Conservation (phyloP, 1,284 basidiomycete species). For the Agroathelia rolfsii region DNA sequence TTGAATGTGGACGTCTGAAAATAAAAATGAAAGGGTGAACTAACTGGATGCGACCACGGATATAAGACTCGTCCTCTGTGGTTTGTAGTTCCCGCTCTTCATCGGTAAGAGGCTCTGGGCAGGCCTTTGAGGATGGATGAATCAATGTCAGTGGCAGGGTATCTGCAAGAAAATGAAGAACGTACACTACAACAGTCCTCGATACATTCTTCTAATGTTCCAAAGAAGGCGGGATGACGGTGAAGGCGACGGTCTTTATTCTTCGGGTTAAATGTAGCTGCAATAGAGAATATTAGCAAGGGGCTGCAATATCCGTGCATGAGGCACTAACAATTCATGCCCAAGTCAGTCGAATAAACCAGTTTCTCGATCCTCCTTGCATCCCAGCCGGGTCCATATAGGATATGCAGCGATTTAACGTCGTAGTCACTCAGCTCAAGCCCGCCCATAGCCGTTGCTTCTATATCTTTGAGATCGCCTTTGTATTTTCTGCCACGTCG, state of each 20-base stretch:
- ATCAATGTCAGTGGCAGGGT: background rate
- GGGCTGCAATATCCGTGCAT: background rate
- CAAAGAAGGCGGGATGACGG: conserved; percentile 55
- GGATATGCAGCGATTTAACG: conserved; percentile 44
- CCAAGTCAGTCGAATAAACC: conserved; percentile 44
- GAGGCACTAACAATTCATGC: conserved; percentile 44
- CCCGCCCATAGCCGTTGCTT: conserved; percentile 27
- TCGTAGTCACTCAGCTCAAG: conserved; percentile 54
- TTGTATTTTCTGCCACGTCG: conserved; percentile 29
- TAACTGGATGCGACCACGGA: conserved; percentile 42
- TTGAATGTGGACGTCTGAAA: background rate
- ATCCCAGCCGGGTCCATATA: conserved; percentile 54
- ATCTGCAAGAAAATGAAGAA: background rate
- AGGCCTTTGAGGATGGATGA: conserved; percentile 25
- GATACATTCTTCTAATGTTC: conserved; percentile 42
- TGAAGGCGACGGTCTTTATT: conserved; percentile 48
- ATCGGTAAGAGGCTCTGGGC: conserved; percentile 38
- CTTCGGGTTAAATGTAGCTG: conserved; percentile 51
- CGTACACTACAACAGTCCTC: conserved; percentile 50
- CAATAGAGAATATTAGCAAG: conserved; percentile 3
- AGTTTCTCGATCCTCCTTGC: conserved; percentile 47
- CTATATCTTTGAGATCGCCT: conserved; percentile 43
- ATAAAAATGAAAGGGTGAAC: conserved; percentile 15
- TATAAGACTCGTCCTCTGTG: conserved; percentile 40
- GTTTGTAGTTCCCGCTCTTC: conserved; percentile 40